phyloP scores from a whole-genome alignment of 2,329 filamentous ascomycete species.

The Calonectria hawksworthii region DNA sequence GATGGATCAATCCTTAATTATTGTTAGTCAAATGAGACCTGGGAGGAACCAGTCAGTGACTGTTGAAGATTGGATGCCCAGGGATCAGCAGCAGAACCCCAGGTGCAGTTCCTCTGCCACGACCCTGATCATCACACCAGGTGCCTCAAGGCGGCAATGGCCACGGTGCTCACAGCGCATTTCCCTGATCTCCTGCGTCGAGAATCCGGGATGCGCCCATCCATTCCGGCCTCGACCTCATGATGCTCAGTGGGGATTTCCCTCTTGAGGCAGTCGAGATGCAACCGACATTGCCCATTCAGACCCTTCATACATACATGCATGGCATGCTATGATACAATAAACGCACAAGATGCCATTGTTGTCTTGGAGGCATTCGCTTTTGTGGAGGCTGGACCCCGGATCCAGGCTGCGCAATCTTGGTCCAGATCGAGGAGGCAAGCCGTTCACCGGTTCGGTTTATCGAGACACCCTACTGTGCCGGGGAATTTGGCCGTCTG shows the following conservation, averaged over 20 bases:
- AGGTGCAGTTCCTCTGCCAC: background rate
- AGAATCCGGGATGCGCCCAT: constrained; percentile 17
- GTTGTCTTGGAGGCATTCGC: background rate
- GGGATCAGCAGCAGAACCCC: background rate
- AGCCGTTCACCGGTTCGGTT: constrained; percentile 8
- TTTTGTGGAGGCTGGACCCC: constrained; percentile 13
- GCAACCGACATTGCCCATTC: background rate
- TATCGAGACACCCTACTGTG: constrained; percentile 3
- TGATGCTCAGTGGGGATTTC: constrained; percentile 8
- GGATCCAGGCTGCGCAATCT: constrained; percentile 7
- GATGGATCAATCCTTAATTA: background rate
- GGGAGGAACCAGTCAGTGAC: background rate
- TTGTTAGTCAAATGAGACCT: constrained; percentile 7
- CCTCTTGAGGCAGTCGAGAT: constrained; percentile 12
- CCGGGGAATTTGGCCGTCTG: background rate
- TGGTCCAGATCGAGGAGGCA: background rate
- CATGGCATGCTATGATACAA: background rate
- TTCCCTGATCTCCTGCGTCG: constrained; percentile 14
- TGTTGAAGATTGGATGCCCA: background rate
- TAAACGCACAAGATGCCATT: background rate
- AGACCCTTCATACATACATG: constrained; percentile 23
- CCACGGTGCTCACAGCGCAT: background rate
- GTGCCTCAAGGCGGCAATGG: constrained; percentile 10
- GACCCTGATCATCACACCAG: constrained; percentile 21
- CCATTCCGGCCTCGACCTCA: background rate